Percentiles rank a stretch among this genome's conserved stretches.
These are phyloP conservation scores for Botryosphaeria agaves DNA, from an alignment of 2,329 filamentous ascomycete species.

Conservation along the genomic window DNA sequence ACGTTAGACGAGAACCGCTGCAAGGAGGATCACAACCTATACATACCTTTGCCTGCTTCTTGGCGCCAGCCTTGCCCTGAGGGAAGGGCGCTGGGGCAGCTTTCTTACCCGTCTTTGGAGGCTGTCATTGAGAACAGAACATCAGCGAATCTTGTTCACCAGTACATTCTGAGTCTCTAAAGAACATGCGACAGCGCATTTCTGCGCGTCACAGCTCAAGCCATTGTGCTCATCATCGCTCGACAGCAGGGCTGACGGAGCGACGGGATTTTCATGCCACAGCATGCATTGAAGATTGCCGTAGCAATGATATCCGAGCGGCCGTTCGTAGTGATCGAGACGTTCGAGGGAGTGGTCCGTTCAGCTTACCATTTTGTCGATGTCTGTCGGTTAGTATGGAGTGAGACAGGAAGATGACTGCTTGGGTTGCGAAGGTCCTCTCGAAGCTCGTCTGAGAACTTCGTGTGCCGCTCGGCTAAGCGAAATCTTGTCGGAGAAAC, in stretches of 20 bases:
- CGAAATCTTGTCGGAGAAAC: too few species aligned
- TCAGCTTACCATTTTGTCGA: too few species aligned
- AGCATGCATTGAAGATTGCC: neutral
- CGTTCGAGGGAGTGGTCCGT: too few species aligned
- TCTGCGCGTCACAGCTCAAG: slow-evolving; percentile 37
- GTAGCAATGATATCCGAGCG: too few species aligned
- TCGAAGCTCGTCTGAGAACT: too few species aligned
- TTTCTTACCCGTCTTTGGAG: slow-evolving; percentile 96
- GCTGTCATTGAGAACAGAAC: slow-evolving; percentile 99
- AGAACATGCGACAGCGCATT: slow-evolving; percentile 47
- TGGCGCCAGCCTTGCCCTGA: slow-evolving; percentile 74
- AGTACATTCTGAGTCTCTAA: slow-evolving; percentile 82
- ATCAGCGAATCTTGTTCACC: slow-evolving; percentile 75
- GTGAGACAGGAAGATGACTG: too few species aligned
- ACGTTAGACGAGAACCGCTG: slow-evolving; percentile 2
- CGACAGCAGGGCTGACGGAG: neutral
- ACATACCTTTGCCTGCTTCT: slow-evolving; percentile 95
- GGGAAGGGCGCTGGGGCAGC: slow-evolving; percentile 93
- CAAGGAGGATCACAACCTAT: neutral
- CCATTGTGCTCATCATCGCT: slow-evolving; percentile 17
- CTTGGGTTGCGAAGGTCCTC: too few species aligned
- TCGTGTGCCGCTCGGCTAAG: too few species aligned
- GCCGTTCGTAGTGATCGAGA: too few species aligned
- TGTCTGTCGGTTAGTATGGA: too few species aligned
- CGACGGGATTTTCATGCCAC: neutral